Percentiles rank a stretch among this genome's conserved stretches.
Conservation (phyloP, 148 eudicot genomes). For the Vaccinium corymbosum region DNA sequence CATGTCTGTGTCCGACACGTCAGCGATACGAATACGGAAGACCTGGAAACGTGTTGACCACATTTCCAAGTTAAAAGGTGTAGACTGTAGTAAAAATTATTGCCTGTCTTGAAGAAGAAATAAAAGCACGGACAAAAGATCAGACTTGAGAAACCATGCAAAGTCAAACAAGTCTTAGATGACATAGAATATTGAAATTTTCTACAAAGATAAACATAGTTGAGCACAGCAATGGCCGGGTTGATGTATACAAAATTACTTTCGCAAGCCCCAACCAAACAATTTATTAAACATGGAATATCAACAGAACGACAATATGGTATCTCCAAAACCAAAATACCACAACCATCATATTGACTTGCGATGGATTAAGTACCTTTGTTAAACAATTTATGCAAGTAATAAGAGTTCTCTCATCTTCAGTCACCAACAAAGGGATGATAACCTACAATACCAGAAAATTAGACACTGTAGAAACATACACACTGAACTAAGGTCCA, state of each 20-base stretch:
- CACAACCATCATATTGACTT: background rate
- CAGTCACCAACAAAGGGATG: slow-evolving; percentile 79
- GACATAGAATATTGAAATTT: background rate
- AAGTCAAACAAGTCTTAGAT: background rate
- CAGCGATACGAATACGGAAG: no score
- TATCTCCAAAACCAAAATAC: background rate
- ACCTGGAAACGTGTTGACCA: no score
- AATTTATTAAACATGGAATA: background rate
- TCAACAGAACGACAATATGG: background rate
- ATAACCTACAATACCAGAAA: slow-evolving; percentile 59
- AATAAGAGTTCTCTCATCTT: slow-evolving; percentile 91
- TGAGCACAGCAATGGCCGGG: background rate
- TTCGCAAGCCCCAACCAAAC: background rate
- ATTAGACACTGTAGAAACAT: background rate
- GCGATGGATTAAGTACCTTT: slow-evolving; percentile 48
- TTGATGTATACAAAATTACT: background rate
- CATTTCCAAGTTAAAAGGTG: background rate
- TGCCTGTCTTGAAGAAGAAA: background rate
- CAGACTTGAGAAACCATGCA: background rate
- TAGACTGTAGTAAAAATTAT: background rate
- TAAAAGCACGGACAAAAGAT: background rate
- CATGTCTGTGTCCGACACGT: no score
- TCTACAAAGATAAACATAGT: background rate
- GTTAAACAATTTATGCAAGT: slow-evolving; percentile 85
- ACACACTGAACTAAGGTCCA: background rate